A percentile compares a stretch with the other conserved stretches of the same genome.
Conservation (phyloP, 2,329 filamentous ascomycete species). For the Colletotrichum abscissum region DNA sequence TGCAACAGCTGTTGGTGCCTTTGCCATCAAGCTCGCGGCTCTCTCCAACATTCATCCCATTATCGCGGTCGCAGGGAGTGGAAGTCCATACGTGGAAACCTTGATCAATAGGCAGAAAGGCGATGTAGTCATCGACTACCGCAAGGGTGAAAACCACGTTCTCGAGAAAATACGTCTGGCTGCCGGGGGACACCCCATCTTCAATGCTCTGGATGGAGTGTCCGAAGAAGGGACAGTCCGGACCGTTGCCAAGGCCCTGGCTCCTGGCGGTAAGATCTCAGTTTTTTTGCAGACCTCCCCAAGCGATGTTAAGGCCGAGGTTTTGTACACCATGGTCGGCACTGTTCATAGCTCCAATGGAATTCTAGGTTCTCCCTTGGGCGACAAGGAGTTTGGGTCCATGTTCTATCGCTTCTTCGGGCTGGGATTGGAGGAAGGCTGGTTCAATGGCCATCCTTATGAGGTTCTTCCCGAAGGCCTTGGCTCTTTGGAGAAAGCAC, state of each 20-base stretch:
- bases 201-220: not conserved
- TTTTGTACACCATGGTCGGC: not conserved
- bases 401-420: not conserved
- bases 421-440: not conserved
- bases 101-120: slow-evolving; percentile 36
- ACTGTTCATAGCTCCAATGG: not conserved
- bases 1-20: slow-evolving; percentile 65
- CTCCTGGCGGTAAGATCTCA: not conserved
- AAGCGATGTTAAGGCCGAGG: not conserved
- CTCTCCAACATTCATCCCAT: slow-evolving; percentile 66
- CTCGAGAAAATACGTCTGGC: not conserved
- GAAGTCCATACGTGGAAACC: slow-evolving; percentile 28
- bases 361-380: not conserved
- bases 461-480: not conserved
- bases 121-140: slow-evolving; percentile 40
- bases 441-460: not conserved
- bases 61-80: slow-evolving; percentile 64
- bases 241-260: not conserved
- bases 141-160: slow-evolving; percentile 12
- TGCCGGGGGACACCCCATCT: not conserved
- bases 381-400: not conserved
- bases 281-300: not conserved
- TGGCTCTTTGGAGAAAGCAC: not conserved
- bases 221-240: not conserved
- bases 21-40: slow-evolving; percentile 66